These are phyloP conservation scores for Coemansia sp. DNA, from an alignment of 192 early-diverging fungal species.

Conservation along the genomic window DNA sequence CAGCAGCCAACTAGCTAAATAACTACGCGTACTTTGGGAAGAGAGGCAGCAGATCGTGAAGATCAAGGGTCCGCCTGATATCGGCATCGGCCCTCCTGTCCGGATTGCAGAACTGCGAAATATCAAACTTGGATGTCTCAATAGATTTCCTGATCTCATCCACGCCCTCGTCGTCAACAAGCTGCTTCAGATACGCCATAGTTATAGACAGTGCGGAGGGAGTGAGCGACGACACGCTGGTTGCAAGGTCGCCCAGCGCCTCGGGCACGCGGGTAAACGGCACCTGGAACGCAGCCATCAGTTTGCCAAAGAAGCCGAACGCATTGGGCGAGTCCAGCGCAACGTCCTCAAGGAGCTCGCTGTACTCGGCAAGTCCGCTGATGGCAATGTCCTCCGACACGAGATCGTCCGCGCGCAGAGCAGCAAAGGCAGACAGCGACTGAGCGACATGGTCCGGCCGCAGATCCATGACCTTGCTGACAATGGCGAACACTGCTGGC, in stretches of 20 bases:
- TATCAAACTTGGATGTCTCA: constrained; percentile 44
- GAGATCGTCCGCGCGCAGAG: constrained; percentile 46
- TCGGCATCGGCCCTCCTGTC: constrained; percentile 33
- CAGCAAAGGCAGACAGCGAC: constrained; percentile 55
- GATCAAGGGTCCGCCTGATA: constrained; percentile 27
- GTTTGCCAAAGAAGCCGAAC: constrained; percentile 63
- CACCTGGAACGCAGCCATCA: constrained; percentile 59
- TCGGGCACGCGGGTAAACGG: constrained; percentile 53
- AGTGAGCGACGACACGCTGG: constrained; percentile 13
- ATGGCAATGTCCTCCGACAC: constrained; percentile 58
- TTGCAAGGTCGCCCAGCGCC: constrained; percentile 44
- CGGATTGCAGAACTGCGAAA: constrained; percentile 33
- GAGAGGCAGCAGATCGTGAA: constrained; percentile 25
- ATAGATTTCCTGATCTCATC: constrained; percentile 32
- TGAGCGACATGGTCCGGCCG: constrained; percentile 58
- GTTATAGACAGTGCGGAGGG: constrained; percentile 33
- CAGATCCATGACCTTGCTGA: constrained; percentile 66
- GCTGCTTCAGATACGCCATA: constrained; percentile 38
- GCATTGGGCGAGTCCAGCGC: constrained; percentile 71
- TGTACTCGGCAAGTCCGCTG: constrained; percentile 55
- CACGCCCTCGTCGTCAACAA: constrained; percentile 21
- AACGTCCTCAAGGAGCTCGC: constrained; percentile 70
- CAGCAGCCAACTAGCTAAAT: not conserved
- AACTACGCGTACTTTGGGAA: constrained; percentile 29
- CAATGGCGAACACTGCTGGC: constrained; percentile 57